These are phyloP conservation scores for Microdochium trichocladiopsis DNA, from an alignment of 2,329 filamentous ascomycete species.

Conservation along the genomic window DNA sequence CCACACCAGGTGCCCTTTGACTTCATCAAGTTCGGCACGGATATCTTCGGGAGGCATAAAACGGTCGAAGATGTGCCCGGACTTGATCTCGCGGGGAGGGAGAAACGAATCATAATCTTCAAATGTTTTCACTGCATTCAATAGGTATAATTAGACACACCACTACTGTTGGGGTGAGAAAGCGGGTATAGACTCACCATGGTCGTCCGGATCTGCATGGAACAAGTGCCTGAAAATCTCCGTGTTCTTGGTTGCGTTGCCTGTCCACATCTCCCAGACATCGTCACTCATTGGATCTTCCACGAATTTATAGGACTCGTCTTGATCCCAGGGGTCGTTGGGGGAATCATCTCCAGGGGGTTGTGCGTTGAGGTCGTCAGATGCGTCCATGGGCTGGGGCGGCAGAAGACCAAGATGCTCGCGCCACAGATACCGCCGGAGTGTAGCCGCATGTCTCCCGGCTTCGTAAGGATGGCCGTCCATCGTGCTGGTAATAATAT, in stretches of 20 bases:
- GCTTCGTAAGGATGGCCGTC: constrained; percentile 70
- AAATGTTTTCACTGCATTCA: constrained; percentile 65
- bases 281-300: constrained; percentile 64
- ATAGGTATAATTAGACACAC: too few species aligned
- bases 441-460: constrained; percentile 73
- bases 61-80: constrained; percentile 81
- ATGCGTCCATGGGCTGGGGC: constrained; percentile 63
- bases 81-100: constrained; percentile 61
- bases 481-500: constrained; percentile 66
- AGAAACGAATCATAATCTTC: constrained; percentile 81
- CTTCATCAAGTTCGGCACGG: constrained; percentile 65
- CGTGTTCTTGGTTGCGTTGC: constrained; percentile 64
- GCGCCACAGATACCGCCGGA: constrained; percentile 78
- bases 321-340: constrained; percentile 55
- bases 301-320: constrained; percentile 58
- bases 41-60: constrained; percentile 69
- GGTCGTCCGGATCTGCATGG: constrained; percentile 83
- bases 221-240: constrained; percentile 72
- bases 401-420: constrained; percentile 82
- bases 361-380: constrained; percentile 63
- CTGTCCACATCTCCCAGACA: constrained; percentile 63
- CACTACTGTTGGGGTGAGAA: too few species aligned
- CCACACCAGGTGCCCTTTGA: constrained; percentile 88
- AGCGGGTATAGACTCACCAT: constrained; percentile 52
- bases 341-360: constrained; percentile 60